Conservation (phyloP, 2,329 filamentous ascomycete species). For the Biscogniauxia marginata region DNA sequence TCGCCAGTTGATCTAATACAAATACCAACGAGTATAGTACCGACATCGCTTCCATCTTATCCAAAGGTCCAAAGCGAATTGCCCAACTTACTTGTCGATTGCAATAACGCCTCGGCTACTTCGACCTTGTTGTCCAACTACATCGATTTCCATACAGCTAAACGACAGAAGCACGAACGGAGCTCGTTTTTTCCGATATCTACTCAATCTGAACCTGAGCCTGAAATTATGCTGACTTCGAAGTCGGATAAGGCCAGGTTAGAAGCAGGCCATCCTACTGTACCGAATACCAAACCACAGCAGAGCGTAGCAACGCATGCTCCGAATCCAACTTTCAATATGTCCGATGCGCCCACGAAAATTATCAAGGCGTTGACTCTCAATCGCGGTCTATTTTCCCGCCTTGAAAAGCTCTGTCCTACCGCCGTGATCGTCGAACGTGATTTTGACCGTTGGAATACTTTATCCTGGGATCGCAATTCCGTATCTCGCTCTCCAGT, state of each 20-base stretch:
- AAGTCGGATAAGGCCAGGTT: not conserved
- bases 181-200: slow-evolving; percentile 27
- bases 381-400: slow-evolving; percentile 47
- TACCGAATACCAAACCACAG: not conserved
- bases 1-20: slow-evolving; percentile 15
- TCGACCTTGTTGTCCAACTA: slow-evolving; percentile 29
- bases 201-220: not conserved
- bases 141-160: slow-evolving; percentile 26
- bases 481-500: slow-evolving; percentile 35
- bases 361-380: slow-evolving; percentile 53
- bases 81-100: slow-evolving; percentile 18
- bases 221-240: not conserved
- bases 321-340: slow-evolving; percentile 18
- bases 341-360: slow-evolving; percentile 13
- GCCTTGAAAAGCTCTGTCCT: slow-evolving; percentile 49
- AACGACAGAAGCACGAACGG: slow-evolving; percentile 25
- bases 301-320: slow-evolving; percentile 3
- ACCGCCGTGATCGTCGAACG: slow-evolving; percentile 57
- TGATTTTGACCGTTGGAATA: slow-evolving; percentile 49
- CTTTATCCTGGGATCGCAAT: slow-evolving; percentile 33
- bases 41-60: not conserved
- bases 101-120: slow-evolving; percentile 22
- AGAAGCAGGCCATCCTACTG: not conserved
- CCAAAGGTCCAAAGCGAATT: not conserved
- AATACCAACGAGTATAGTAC: not conserved